phyloP scores from a whole-genome alignment of 1,139 yeast genomes.

The Yamadazyma friedrichii region DNA sequence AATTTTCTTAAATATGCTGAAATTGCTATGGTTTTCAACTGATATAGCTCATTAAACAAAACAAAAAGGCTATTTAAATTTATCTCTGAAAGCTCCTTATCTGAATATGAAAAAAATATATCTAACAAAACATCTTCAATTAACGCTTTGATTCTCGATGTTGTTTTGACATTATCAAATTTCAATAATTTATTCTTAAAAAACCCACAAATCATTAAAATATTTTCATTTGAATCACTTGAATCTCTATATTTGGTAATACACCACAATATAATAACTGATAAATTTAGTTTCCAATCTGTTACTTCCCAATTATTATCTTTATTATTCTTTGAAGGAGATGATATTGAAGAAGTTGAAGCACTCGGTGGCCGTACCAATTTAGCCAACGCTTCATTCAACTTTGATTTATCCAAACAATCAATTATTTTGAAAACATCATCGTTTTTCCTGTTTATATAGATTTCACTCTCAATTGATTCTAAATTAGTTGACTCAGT shows the following conservation, averaged over 20 bases:
- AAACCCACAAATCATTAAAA: constrained; percentile 39
- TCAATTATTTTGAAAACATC: constrained; percentile 34
- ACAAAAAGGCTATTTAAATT: constrained; percentile 41
- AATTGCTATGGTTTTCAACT: constrained; percentile 51
- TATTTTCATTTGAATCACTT: constrained; percentile 29
- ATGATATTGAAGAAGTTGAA: too few relatives aligned
- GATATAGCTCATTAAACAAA: constrained; percentile 55
- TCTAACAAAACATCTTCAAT: constrained; percentile 51
- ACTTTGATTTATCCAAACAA: constrained; percentile 31
- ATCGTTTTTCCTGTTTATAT: constrained; percentile 29
- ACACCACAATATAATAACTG: constrained; percentile 48
- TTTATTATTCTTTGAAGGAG: too few relatives aligned
- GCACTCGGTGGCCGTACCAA: constrained; percentile 25
- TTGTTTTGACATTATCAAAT: constrained; percentile 21
- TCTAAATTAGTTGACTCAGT: constrained; percentile 9
- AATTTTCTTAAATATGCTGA: constrained; percentile 73
- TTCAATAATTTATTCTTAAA: constrained; percentile 33
- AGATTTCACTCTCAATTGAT: constrained; percentile 16
- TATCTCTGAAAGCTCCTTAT: constrained; percentile 22
- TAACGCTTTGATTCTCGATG: constrained; percentile 34
- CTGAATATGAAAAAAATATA: constrained; percentile 38
- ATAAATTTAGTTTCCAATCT: constrained; percentile 43
- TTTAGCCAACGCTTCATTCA: constrained; percentile 31
- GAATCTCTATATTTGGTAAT: constrained; percentile 38
- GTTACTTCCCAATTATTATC: background rate